Evolutionary conservation across 176 grass and related monocot species (phyloP).

Genomic region (Ensete ventricosum): DNA sequence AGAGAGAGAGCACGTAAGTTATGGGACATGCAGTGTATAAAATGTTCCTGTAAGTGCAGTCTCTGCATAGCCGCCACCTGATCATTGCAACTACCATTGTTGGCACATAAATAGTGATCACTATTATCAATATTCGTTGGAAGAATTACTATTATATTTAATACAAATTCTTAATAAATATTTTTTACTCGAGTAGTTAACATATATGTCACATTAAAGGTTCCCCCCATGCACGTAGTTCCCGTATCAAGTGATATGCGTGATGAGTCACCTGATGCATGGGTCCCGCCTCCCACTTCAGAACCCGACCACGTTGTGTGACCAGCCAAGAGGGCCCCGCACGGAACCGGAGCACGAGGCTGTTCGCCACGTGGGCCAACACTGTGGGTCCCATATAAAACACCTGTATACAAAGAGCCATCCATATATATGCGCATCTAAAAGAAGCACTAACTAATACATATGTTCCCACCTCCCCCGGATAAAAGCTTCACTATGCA

Average conservation of each 20-base stretch:
- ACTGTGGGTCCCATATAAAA: not conserved
- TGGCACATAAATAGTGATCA: too few species aligned
- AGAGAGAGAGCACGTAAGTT: too few species aligned
- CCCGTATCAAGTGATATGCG: not conserved
- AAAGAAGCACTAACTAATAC: slow-evolving; percentile 19
- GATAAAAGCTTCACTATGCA: too few species aligned
- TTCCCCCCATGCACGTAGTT: not conserved
- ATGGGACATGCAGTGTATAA: too few species aligned
- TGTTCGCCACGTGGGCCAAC: slow-evolving; percentile 14
- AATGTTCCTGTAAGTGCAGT: too few species aligned
- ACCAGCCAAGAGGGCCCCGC: not conserved
- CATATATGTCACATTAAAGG: not conserved
- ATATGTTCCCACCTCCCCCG: too few species aligned
- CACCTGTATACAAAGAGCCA: not conserved
- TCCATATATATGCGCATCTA: not conserved
- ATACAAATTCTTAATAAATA: too few species aligned
- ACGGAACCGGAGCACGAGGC: not conserved
- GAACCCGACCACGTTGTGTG: not conserved
- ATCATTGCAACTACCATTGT: too few species aligned
- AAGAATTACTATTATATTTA: too few species aligned
- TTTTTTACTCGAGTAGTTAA: too few species aligned
- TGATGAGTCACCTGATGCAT: not conserved
- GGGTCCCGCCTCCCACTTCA: not conserved
- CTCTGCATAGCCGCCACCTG: too few species aligned
- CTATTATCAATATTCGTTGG: too few species aligned